phyloP scores from a whole-genome alignment of 495 filamentous ascomycete species.

The Penicillium daleae region DNA sequence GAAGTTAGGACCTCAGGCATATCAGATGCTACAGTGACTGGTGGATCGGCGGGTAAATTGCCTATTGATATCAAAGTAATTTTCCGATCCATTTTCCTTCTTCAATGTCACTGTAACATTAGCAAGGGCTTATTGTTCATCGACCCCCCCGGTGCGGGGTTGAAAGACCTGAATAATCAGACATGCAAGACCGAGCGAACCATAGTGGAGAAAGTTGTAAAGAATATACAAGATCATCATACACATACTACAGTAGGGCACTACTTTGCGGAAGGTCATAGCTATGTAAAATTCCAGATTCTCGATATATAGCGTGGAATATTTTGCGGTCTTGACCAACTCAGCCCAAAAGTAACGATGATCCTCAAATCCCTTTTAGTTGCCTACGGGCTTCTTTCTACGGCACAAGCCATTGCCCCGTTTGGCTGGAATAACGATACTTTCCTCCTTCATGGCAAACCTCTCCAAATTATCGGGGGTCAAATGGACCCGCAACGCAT shows the following conservation, averaged over 20 bases:
- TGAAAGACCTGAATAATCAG: background rate
- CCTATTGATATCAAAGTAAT: background rate
- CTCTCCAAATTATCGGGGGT: slow-evolving; percentile 50
- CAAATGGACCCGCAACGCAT: slow-evolving; percentile 56
- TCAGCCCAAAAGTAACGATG: slow-evolving; percentile 12
- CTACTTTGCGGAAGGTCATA: too few relatives aligned
- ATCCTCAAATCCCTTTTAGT: slow-evolving; percentile 3
- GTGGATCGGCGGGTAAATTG: background rate
- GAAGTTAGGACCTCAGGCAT: background rate
- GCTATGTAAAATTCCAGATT: background rate
- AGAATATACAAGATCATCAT: background rate
- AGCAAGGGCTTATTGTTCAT: background rate
- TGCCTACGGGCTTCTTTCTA: slow-evolving; percentile 6
- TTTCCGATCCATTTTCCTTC: background rate
- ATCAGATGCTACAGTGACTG: slow-evolving; percentile 6
- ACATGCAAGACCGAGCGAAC: background rate
- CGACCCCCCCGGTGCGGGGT: background rate
- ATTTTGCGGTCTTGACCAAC: too few relatives aligned
- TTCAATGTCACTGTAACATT: slow-evolving; percentile 7
- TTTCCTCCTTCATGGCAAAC: slow-evolving; percentile 48
- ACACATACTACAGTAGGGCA: background rate
- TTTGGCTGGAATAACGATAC: slow-evolving; percentile 29
- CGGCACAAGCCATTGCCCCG: slow-evolving; percentile 13
- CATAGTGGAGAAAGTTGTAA: background rate
- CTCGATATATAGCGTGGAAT: background rate